These are phyloP conservation scores for Starmerella cellae DNA, from an alignment of 805 yeast species.

Conservation along the genomic window DNA sequence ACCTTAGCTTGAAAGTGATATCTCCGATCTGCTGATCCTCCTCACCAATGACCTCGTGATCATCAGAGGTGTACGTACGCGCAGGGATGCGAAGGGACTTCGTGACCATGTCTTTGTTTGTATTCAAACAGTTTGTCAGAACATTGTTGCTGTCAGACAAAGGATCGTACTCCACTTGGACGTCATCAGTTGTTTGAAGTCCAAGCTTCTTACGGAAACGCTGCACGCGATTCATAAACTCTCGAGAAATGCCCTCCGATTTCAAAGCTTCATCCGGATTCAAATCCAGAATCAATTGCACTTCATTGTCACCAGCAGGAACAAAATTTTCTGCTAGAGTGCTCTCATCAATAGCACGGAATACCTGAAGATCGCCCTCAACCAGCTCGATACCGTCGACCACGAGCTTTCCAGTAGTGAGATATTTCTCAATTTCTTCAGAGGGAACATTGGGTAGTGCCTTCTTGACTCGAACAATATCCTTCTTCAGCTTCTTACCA, in stretches of 20 bases:
- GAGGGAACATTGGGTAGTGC: conserved; percentile 77
- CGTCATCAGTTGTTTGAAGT: conserved; percentile 88
- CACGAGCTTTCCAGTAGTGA: conserved; percentile 56
- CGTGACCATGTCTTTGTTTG: conserved; percentile 53
- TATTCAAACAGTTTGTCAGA: conserved; percentile 45
- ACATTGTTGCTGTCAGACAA: conserved; percentile 39
- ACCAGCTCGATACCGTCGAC: conserved; percentile 85
- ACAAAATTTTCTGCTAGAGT: conserved; percentile 57
- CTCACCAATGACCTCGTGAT: conserved; percentile 53
- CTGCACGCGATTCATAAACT: conserved; percentile 91
- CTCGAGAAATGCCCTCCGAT: conserved; percentile 93
- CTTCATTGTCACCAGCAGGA: conserved; percentile 77
- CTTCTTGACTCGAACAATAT: conserved; percentile 84
- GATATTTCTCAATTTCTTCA: conserved; percentile 64
- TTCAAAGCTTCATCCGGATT: conserved; percentile 76
- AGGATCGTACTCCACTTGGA: conserved; percentile 66
- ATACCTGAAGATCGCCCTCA: conserved; percentile 77
- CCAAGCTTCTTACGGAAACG: conserved; percentile 94
- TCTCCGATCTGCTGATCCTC: conserved; percentile 78
- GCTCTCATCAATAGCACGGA: conserved; percentile 69
- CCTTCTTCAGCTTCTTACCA: conserved; percentile 93
- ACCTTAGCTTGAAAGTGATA: conserved; percentile 62
- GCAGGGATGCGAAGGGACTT: conserved; percentile 66
- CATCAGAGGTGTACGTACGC: conserved; percentile 34
- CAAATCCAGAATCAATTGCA: conserved; percentile 77